Evolutionary conservation across 371 early-diverging fungal genomes (phyloP).

Genomic region (Circinella umbellata): DNA sequence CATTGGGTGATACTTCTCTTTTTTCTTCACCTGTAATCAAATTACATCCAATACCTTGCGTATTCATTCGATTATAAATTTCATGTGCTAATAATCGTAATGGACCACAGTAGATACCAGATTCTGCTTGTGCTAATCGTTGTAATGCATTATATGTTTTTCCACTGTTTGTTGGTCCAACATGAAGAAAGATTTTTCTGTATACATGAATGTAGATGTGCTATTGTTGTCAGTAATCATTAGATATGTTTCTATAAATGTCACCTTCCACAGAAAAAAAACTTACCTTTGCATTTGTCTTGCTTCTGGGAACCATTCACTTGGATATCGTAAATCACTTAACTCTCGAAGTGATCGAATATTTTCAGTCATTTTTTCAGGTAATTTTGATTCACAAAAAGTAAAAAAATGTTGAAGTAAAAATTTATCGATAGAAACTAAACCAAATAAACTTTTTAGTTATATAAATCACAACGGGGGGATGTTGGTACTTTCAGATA

Average conservation of each 20-base stretch:
- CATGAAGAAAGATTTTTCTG: slow-evolving; percentile 88
- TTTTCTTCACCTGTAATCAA: slow-evolving; percentile 93
- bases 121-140: slow-evolving; percentile 64
- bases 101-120: slow-evolving; percentile 92
- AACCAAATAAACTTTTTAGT: background rate
- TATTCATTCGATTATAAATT: slow-evolving; percentile 86
- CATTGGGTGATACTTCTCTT: slow-evolving; percentile 53
- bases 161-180: slow-evolving; percentile 97
- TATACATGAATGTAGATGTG: background rate
- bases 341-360: slow-evolving; percentile 62
- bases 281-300: slow-evolving; percentile 71
- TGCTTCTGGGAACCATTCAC: slow-evolving; percentile 81
- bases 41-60: slow-evolving; percentile 75
- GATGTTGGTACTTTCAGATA: background rate
- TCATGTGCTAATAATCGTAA: slow-evolving; percentile 93
- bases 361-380: slow-evolving; percentile 32
- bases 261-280: too few relatives aligned
- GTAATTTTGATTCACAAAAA: slow-evolving; percentile 44
- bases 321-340: slow-evolving; percentile 78
- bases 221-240: background rate
- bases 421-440: slow-evolving; percentile 24
- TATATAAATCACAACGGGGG: too few relatives aligned
- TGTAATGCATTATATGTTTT: slow-evolving; percentile 92
- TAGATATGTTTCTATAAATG: too few relatives aligned
- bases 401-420: slow-evolving; percentile 38